These are phyloP conservation scores for Pleurotus cornucopiae DNA, from an alignment of 768 basidiomycete species.

Conservation along the genomic window DNA sequence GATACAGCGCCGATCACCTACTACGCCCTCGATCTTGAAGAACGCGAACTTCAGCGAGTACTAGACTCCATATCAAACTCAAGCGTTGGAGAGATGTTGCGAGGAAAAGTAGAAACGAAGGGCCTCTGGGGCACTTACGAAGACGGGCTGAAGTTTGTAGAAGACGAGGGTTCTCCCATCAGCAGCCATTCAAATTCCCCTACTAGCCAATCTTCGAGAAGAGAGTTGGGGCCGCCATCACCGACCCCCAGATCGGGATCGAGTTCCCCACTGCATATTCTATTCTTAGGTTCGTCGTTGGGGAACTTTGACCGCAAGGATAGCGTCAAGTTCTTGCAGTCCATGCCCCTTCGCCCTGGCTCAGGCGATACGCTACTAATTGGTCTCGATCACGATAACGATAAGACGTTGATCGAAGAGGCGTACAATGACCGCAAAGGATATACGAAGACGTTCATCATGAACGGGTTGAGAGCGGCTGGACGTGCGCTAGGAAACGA, in stretches of 20 bases:
- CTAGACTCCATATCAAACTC: constrained; percentile 63
- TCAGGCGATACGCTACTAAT: constrained; percentile 81
- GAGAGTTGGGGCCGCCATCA: constrained; percentile 22
- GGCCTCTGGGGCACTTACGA: constrained; percentile 94
- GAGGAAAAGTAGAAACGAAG: constrained; percentile 71
- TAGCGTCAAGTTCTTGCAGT: constrained; percentile 69
- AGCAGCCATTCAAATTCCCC: neutral
- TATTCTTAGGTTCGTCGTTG: constrained; percentile 89
- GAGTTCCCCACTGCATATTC: constrained; percentile 64
- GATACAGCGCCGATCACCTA: constrained; percentile 61
- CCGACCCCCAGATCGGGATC: constrained; percentile 46
- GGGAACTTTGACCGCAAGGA: constrained; percentile 82
- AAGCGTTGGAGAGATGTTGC: constrained; percentile 53
- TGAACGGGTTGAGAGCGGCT: constrained; percentile 77
- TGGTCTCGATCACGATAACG: constrained; percentile 86
- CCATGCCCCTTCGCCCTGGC: constrained; percentile 72
- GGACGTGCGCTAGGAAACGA: constrained; percentile 68
- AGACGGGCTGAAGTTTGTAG: constrained; percentile 77
- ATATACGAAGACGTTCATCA: constrained; percentile 70
- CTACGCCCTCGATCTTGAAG: constrained; percentile 91
- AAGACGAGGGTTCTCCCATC: constrained; percentile 25
- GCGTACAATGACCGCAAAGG: constrained; percentile 87
- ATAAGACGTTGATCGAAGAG: constrained; percentile 61
- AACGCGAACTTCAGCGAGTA: constrained; percentile 79
- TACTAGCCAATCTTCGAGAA: neutral